These are phyloP conservation scores for Xylaria longipes DNA, from an alignment of 495 filamentous ascomycete genomes.

Conservation along the genomic window DNA sequence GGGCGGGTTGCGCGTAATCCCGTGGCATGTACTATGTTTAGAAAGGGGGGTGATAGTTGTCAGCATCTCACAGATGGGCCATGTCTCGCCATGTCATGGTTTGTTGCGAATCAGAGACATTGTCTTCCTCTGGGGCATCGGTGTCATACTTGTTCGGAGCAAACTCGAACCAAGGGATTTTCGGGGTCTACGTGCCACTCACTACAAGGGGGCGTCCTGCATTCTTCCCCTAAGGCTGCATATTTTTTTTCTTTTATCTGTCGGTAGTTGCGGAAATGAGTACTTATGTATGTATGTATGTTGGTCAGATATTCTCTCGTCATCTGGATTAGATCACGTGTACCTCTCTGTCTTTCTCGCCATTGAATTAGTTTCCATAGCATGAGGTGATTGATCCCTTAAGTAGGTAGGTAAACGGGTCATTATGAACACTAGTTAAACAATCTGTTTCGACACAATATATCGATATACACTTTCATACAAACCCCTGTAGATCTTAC, in stretches of 20 bases:
- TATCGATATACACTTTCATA: neutral
- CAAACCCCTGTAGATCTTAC: neutral
- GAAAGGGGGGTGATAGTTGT: slow-evolving; percentile 8
- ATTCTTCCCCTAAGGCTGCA: neutral
- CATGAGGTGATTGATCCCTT: neutral
- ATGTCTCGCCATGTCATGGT: slow-evolving; percentile 9
- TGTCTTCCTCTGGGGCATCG: neutral
- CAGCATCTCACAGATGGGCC: slow-evolving; percentile 16
- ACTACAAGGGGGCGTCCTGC: neutral
- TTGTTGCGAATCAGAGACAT: slow-evolving; percentile 11
- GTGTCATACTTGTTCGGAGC: neutral
- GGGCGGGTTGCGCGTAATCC: slow-evolving; percentile 11
- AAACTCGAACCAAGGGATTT: neutral
- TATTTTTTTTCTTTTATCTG: neutral
- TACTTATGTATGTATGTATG: too few relatives aligned
- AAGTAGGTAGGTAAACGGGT: neutral
- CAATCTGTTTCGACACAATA: neutral
- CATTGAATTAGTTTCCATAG: neutral
- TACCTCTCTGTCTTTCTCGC: neutral
- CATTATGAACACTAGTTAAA: neutral
- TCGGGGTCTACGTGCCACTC: neutral
- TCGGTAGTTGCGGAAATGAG: neutral
- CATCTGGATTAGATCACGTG: neutral
- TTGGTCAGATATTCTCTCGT: neutral
- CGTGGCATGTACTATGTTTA: slow-evolving; percentile 9